Percentiles rank a stretch among this genome's conserved stretches.
These are phyloP conservation scores for Casaregolazyma lundiana DNA, from an alignment of 1,139 yeast genomes.

Conservation along the genomic window DNA sequence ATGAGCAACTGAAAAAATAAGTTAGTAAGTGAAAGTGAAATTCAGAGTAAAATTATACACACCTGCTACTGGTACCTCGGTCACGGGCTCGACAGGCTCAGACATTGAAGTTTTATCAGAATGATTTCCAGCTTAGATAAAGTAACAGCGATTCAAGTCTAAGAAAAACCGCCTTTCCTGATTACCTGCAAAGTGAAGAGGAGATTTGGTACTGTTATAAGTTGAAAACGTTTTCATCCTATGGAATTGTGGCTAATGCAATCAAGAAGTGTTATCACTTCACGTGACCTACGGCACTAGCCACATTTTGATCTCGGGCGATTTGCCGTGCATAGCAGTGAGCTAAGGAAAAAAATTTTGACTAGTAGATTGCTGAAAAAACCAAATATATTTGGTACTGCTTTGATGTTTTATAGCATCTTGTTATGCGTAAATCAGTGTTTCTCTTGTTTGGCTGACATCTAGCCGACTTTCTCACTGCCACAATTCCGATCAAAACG, in stretches of 20 bases:
- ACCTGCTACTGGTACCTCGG: background rate
- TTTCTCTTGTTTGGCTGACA: background rate
- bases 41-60: background rate
- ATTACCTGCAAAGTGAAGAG: too few relatives aligned
- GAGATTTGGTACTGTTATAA: background rate
- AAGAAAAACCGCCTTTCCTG: too few relatives aligned
- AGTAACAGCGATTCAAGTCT: too few relatives aligned
- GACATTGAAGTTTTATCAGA: background rate
- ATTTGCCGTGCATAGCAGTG: background rate
- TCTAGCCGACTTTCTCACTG: background rate
- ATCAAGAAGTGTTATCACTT: background rate
- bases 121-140: background rate
- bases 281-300: slow-evolving; percentile 1
- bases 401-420: background rate
- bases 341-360: background rate
- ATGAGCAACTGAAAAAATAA: slow-evolving; percentile 26
- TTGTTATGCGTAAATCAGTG: background rate
- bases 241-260: slow-evolving; percentile 1
- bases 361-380: too few relatives aligned
- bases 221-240: background rate
- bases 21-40: background rate
- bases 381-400: background rate
- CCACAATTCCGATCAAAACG: background rate
- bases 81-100: background rate
- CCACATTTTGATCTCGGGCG: background rate